Base-by-base conservation (phyloP, 73 alveolate genomes). In the Paramecium octaurelia region DNA sequence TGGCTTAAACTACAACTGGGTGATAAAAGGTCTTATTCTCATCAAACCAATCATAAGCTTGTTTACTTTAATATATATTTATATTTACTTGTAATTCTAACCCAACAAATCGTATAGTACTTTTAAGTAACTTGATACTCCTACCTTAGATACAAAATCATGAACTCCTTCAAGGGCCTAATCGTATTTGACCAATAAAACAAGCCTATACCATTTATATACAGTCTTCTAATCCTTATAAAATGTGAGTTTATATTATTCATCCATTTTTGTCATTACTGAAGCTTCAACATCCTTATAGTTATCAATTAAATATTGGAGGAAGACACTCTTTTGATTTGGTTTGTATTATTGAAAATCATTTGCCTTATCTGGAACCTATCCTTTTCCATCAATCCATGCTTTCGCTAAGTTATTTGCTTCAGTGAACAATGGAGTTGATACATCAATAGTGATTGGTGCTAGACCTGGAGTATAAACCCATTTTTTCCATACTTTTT, bases 381-480 rank as follows among this genome's bases (percentile, higher is more conserved):
- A 24, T 29, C 64, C 87, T 36, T 34, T 36, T 16, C 40, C 35
- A 36, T 36, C 83, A 14, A 95, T 14, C 83, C 92, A 93, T 18
- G 35, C 91, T n/a, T 75, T 11, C 0, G 96, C 98, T 14, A 95
- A 34, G 1, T 38, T 64, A 31, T 57, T 43, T n/a, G 97, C 95
- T 54, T 90, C 93, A 44, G 36, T 57, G 1, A 75, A 76, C 21
- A 85, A 93, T 20, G 84, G 77, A 40, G 96, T 94, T 18, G 83
- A 48, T 85, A 97, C 95, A 87, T 97, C 95, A 8, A 94, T 93
- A 20, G 87, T 57, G 8, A 88, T 94, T 10, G 97, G 97, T 16
- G 98, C 97, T n/a, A 76, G 50, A 7, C 98, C 99, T 40, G 96
- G 97, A 2, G 92, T 94, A 73, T 87, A 71, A 8, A 97, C 88